Percentiles rank a stretch among this genome's conserved stretches.
These are phyloP conservation scores for Astraeus odoratus DNA, from an alignment of 768 basidiomycete species.

Conservation along the genomic window DNA sequence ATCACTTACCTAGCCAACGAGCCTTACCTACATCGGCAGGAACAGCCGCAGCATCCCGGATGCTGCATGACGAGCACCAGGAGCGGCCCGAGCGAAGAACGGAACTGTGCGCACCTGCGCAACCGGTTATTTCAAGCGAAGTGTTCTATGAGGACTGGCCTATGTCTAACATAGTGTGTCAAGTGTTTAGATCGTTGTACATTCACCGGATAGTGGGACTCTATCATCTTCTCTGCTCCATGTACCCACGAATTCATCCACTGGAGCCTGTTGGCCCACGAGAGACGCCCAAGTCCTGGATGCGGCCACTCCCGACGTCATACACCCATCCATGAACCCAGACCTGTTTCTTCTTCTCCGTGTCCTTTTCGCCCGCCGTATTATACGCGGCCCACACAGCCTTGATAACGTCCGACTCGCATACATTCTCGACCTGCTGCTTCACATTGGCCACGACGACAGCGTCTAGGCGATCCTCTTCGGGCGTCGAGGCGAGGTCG, in stretches of 20 bases:
- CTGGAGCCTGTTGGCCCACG: conserved; percentile 8
- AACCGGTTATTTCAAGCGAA: too few species aligned
- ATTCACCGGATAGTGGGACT: too few species aligned
- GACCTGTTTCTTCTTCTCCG: conserved; percentile 30
- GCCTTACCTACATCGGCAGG: too few species aligned
- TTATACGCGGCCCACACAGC: conserved; percentile 33
- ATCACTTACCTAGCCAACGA: too few species aligned
- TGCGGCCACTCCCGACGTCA: conserved; percentile 49
- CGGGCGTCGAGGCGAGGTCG: conserved; percentile 31
- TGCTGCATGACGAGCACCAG: too few species aligned
- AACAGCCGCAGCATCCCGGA: too few species aligned
- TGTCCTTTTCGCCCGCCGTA: not conserved
- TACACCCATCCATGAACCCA: conserved; percentile 74
- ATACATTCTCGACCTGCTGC: conserved; percentile 45
- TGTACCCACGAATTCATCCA: not conserved
- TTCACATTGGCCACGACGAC: conserved; percentile 59
- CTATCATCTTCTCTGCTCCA: not conserved
- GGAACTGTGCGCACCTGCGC: too few species aligned
- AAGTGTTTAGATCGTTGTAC: too few species aligned
- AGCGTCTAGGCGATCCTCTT: conserved; percentile 33
- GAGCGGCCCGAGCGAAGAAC: too few species aligned
- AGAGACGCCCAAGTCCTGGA: conserved; percentile 53
- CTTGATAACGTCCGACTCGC: conserved; percentile 37
- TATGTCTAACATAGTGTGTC: too few species aligned
- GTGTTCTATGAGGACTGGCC: too few species aligned